Evolutionary conservation across 1,284 basidiomycete species (phyloP).

Genomic region (Mycosarcoma mackinlayi): DNA sequence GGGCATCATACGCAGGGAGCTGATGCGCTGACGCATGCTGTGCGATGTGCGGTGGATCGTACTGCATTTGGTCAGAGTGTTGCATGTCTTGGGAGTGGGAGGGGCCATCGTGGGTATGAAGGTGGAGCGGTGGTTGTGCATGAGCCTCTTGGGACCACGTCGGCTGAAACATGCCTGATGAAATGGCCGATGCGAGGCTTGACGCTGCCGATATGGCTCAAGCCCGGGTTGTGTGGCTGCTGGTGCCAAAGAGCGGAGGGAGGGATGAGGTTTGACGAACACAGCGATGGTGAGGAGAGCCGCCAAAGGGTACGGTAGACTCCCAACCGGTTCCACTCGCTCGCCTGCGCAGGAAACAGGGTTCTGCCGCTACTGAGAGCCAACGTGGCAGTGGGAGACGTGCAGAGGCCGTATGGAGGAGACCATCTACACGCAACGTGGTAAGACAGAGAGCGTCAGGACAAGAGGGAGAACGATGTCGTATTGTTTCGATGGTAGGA

Average conservation of each 20-base stretch:
- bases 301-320: no score
- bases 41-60: slow-evolving; percentile 7
- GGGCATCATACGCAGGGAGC: slow-evolving; percentile 12
- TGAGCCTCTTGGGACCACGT: slow-evolving; percentile 41
- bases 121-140: slow-evolving; percentile 16
- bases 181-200: not conserved
- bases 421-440: slow-evolving; percentile 25
- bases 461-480: not conserved
- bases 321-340: not conserved
- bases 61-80: slow-evolving; percentile 9
- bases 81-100: slow-evolving; percentile 11
- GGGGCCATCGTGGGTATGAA: slow-evolving; percentile 6
- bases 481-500: not conserved
- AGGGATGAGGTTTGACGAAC: no score
- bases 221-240: not conserved
- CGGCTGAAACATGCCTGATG: slow-evolving; percentile 40
- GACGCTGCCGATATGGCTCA: not conserved
- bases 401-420: not conserved
- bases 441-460: slow-evolving; percentile 4
- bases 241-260: not conserved
- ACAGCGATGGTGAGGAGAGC: not conserved
- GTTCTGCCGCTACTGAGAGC: no score
- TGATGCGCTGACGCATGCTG: slow-evolving; percentile 10
- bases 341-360: not conserved
- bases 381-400: slow-evolving; percentile 3